Percentiles rank a stretch among this genome's conserved stretches.
phyloP scores from a whole-genome alignment of 1,284 basidiomycete genomes.

The Cryptococcus sp. region DNA sequence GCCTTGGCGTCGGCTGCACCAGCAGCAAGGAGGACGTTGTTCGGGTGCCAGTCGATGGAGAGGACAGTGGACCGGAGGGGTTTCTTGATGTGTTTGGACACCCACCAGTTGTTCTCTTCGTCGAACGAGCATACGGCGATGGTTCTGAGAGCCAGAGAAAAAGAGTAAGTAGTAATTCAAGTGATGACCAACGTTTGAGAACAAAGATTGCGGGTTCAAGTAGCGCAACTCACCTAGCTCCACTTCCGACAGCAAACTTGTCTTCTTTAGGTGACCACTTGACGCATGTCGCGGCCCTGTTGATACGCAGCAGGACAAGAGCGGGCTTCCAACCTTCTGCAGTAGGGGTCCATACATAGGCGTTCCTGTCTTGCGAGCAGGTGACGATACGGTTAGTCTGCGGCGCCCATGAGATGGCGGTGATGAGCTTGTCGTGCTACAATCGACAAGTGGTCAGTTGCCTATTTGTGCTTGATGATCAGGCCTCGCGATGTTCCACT shows the following conservation, averaged over 20 bases:
- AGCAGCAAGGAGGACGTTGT: slow-evolving; percentile 91
- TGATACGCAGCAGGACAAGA: slow-evolving; percentile 91
- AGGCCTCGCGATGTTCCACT: slow-evolving; percentile 26
- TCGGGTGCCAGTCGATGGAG: slow-evolving; percentile 95
- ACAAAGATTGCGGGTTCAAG: not conserved
- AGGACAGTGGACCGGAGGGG: slow-evolving; percentile 92
- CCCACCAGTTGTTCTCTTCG: slow-evolving; percentile 99
- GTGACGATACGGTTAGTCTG: slow-evolving; percentile 96
- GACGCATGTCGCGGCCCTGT: slow-evolving; percentile 92
- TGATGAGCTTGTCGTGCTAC: slow-evolving; percentile 97
- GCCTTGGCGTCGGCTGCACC: slow-evolving; percentile 95
- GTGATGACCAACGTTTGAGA: too few species aligned
- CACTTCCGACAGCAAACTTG: slow-evolving; percentile 98
- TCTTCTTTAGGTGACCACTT: slow-evolving; percentile 97
- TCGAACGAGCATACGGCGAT: slow-evolving; percentile 95
- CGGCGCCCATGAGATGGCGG: slow-evolving; percentile 98
- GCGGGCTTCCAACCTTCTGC: slow-evolving; percentile 93
- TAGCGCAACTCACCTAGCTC: slow-evolving; percentile 68
- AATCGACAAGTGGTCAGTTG: slow-evolving; percentile 1
- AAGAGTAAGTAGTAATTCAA: not conserved
- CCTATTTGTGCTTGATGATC: not conserved
- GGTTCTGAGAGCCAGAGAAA: slow-evolving; percentile 59
- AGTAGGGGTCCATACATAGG: slow-evolving; percentile 94
- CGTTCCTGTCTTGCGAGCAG: slow-evolving; percentile 96
- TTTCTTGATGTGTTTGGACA: slow-evolving; percentile 95